These are phyloP conservation scores for Nepenthes gracilis DNA, from an alignment of 148 eudicot genomes.

Conservation along the genomic window DNA sequence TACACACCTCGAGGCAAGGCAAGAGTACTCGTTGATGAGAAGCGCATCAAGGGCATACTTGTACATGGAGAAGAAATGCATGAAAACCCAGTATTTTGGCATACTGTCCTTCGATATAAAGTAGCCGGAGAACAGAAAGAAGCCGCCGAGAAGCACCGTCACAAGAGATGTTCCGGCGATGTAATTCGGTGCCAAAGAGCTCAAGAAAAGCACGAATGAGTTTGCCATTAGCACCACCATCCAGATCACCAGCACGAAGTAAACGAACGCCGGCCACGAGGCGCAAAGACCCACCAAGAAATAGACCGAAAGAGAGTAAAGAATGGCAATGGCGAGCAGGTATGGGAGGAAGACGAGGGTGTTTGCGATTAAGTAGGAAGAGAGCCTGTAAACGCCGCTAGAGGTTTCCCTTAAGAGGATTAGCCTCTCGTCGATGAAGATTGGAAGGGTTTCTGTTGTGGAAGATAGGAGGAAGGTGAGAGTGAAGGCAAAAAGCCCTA, in stretches of 20 bases:
- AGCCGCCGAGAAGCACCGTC: constrained; percentile 57
- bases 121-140: constrained; percentile 90
- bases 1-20: constrained; percentile 51
- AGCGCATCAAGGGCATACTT: constrained; percentile 85
- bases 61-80: constrained; percentile 90
- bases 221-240: constrained; percentile 64
- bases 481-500: constrained; percentile 89
- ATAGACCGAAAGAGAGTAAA: constrained; percentile 65
- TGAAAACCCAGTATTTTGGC: constrained; percentile 77
- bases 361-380: constrained; percentile 72
- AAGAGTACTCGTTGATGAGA: constrained; percentile 80
- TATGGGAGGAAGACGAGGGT: constrained; percentile 81
- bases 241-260: constrained; percentile 79
- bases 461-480: constrained; percentile 86
- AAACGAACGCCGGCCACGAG: constrained; percentile 63
- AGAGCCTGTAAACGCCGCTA: constrained; percentile 77
- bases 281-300: constrained; percentile 73
- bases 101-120: constrained; percentile 61
- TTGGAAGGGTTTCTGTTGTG: constrained; percentile 87
- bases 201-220: constrained; percentile 78
- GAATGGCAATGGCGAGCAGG: constrained; percentile 41
- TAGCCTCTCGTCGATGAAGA: constrained; percentile 84
- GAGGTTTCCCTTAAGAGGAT: constrained; percentile 86
- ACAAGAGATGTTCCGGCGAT: constrained; percentile 78
- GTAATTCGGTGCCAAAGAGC: constrained; percentile 81